Percentiles rank a stretch among this genome's conserved stretches.
Evolutionary conservation across 2,329 filamentous ascomycete species (phyloP).

Genomic region (Aspergillus luchuensis): DNA sequence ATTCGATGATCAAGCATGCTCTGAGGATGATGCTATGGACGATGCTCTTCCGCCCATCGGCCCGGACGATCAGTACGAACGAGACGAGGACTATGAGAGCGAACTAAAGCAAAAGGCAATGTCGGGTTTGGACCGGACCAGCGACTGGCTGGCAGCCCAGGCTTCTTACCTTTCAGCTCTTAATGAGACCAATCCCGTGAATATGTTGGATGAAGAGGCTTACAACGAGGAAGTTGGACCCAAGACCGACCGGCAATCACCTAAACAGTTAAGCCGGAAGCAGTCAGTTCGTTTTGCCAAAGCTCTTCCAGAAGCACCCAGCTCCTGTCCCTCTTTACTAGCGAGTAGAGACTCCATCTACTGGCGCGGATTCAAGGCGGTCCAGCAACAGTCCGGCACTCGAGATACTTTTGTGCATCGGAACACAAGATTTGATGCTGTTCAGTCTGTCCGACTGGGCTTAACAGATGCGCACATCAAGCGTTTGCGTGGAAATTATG

Average conservation of each 20-base stretch:
- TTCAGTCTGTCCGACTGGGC: slow-evolving; percentile 79
- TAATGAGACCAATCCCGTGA: slow-evolving; percentile 55
- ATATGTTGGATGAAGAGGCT: slow-evolving; percentile 38
- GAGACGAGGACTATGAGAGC: slow-evolving; percentile 72
- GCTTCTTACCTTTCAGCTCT: slow-evolving; percentile 73
- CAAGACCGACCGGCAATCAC: slow-evolving; percentile 24
- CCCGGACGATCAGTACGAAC: slow-evolving; percentile 57
- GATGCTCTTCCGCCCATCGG: slow-evolving; percentile 67
- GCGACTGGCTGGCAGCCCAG: slow-evolving; percentile 83
- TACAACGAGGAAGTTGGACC: slow-evolving; percentile 19
- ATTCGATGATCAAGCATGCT: slow-evolving; percentile 31
- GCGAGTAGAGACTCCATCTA: slow-evolving; percentile 75
- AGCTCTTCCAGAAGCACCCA: slow-evolving; percentile 41
- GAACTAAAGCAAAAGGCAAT: slow-evolving; percentile 71
- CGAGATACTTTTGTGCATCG: slow-evolving; percentile 83
- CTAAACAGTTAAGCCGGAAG: slow-evolving; percentile 20
- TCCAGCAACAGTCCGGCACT: slow-evolving; percentile 65
- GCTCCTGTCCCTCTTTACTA: slow-evolving; percentile 39
- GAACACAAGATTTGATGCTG: slow-evolving; percentile 80
- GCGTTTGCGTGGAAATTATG: slow-evolving; percentile 81
- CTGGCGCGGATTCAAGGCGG: slow-evolving; percentile 81
- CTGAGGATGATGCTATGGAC: slow-evolving; percentile 30
- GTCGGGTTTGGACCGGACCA: slow-evolving; percentile 80
- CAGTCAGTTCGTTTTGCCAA: slow-evolving; percentile 38
- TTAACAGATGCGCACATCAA: slow-evolving; percentile 72